Base-by-base conservation (phyloP, 768 basidiomycete genomes). In the Russula sp. region DNA sequence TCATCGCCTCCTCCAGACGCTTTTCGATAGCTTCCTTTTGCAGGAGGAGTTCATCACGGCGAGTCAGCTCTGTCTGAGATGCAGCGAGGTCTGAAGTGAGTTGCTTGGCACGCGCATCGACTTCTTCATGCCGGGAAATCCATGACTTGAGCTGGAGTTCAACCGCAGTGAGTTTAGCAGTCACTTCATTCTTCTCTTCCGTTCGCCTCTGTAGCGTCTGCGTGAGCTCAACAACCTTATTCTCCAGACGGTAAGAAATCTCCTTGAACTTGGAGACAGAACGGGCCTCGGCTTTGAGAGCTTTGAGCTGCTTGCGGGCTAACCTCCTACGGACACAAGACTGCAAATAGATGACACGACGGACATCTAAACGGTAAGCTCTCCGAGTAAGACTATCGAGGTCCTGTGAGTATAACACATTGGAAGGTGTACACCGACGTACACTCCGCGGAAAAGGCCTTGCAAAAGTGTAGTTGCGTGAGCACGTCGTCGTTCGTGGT, bases 251-350 rank as follows among this genome's bases (percentile, higher is more conserved):
- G 71, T 98, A 98, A 0, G 96, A 98, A 67, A 96, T 97, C 75
- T 97, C 94, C 77, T 97, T 98, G 84, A 96, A 98, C 72, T 94
- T 97, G 67, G 91, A 90, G 34, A 95, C 95, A 1, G 97, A 98
- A 55, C 94, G 92, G 7, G 97, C 97, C 74, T 99, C 97, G 8
- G 87, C 83, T 70, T 82, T 87, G 65, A 99, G 83, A 10, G 76
- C 77, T 68, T 88, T 90, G 65, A 99, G 83, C 71, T 98, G 85
- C 67, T 86, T 88, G 61, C 87, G 84, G 22, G 97, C 97, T 52
- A 89, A 76, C 47, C 90, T 86, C 32, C 96, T 90, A 46, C 97
- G 90, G 52, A 95, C 76, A 70, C 94, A 96, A 18, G 92, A 94
- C 72, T 99, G 97, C 29, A 98, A 73, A 70, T 87, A 88, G 55